These are phyloP conservation scores for Penicillium sp. DNA, from an alignment of 2,329 filamentous ascomycete genomes.

Conservation along the genomic window DNA sequence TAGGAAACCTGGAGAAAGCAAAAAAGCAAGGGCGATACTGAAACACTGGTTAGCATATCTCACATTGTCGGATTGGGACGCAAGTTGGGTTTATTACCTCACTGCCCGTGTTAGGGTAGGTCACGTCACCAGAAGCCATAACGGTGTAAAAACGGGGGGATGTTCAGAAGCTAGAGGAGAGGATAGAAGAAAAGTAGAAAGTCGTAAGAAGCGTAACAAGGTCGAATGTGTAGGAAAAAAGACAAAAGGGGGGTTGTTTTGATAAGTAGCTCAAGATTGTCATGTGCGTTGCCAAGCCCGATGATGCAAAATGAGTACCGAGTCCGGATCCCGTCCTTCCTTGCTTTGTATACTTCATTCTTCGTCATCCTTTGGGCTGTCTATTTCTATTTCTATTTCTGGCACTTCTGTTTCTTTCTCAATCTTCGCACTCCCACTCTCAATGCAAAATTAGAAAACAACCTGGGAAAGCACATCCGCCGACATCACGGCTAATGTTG, in stretches of 20 bases:
- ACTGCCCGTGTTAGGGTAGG: constrained; percentile 43
- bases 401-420: too few relatives aligned
- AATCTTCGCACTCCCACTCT: too few relatives aligned
- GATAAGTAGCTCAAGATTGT: neutral
- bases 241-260: constrained; percentile 1
- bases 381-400: too few relatives aligned
- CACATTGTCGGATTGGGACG: neutral
- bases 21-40: constrained; percentile 15
- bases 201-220: constrained; percentile 9
- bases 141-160: constrained; percentile 11
- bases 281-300: constrained; percentile 28
- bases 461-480: too few relatives aligned
- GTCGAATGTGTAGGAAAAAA: neutral
- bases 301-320: too few relatives aligned
- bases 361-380: neutral
- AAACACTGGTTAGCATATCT: constrained; percentile 14
- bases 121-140: constrained; percentile 41
- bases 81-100: constrained; percentile 33
- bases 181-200: neutral
- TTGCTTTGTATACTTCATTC: constrained; percentile 1
- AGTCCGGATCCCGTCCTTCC: too few relatives aligned
- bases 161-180: neutral
- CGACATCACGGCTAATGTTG: too few relatives aligned
- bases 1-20: neutral
- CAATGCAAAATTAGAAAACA: too few relatives aligned